phyloP scores from a whole-genome alignment of 2,329 filamentous ascomycete species.

The Aspergillus quadrilineatus region DNA sequence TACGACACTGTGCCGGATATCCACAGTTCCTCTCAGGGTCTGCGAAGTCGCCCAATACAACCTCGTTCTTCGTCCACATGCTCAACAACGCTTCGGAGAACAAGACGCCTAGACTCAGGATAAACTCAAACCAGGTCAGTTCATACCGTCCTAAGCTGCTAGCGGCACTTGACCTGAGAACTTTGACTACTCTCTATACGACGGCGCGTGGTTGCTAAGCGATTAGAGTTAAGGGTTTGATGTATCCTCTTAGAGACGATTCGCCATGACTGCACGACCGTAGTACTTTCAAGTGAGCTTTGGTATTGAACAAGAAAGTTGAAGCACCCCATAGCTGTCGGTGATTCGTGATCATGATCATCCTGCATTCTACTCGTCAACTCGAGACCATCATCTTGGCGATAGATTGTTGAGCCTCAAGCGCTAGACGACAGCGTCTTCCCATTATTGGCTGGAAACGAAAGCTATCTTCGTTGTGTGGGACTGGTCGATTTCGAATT shows the following conservation, averaged over 20 bases:
- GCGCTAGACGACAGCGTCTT: background rate
- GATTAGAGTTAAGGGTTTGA: background rate
- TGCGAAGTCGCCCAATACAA: no score
- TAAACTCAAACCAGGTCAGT: background rate
- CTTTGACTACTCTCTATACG: background rate
- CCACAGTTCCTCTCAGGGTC: background rate
- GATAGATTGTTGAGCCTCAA: background rate
- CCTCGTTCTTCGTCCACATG: background rate
- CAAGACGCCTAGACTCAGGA: background rate
- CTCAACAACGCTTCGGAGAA: background rate
- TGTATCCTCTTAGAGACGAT: background rate
- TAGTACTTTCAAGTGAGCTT: no score
- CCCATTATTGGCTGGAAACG: background rate
- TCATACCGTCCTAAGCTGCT: background rate
- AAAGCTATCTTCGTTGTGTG: conserved; percentile 7
- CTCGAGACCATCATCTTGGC: background rate
- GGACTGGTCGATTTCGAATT: conserved; percentile 16
- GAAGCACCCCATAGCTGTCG: no score
- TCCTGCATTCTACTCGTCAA: no score
- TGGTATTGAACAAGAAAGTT: no score
- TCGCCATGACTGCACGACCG: no score
- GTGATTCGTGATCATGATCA: no score
- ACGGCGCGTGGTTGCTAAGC: background rate
- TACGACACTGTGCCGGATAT: background rate
- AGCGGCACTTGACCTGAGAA: background rate